Percentiles rank a stretch among this genome's conserved stretches.
phyloP scores from a whole-genome alignment of 352 stramenopile genomes.

The Globisporangium nagaii region DNA sequence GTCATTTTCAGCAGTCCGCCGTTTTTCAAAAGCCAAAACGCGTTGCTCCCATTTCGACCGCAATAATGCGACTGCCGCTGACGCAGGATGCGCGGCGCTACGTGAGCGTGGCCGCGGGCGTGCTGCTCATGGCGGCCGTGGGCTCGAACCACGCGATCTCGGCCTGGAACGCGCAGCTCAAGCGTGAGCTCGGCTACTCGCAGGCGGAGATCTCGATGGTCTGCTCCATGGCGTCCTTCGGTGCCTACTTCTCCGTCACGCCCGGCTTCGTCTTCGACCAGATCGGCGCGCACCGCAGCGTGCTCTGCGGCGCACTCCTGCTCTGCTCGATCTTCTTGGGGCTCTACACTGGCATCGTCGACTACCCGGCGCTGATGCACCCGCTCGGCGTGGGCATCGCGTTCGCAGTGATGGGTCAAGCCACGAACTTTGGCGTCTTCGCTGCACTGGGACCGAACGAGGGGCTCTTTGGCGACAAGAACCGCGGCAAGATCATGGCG shows the following conservation, averaged over 20 bases:
- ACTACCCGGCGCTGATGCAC: conserved; percentile 27
- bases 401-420: conserved; percentile 55
- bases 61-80: background rate
- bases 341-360: conserved; percentile 29
- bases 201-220: conserved; percentile 71
- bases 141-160: conserved; percentile 78
- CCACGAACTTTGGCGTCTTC: conserved; percentile 68
- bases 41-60: too few relatives aligned
- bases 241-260: conserved; percentile 68
- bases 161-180: conserved; percentile 72
- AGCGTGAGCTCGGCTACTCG: conserved; percentile 47
- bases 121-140: conserved; percentile 53
- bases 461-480: conserved; percentile 53
- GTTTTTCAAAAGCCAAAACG: too few relatives aligned
- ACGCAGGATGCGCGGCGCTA: conserved; percentile 17
- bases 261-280: conserved; percentile 63
- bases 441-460: conserved; percentile 68
- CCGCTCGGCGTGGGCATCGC: conserved; percentile 43
- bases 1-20: too few relatives aligned
- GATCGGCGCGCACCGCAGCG: conserved; percentile 53
- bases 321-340: conserved; percentile 39
- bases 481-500: conserved; percentile 73
- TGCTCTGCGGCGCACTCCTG: conserved; percentile 34
- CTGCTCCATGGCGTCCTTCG: conserved; percentile 76
- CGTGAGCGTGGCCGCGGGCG: conserved; percentile 41